Evolutionary conservation across 2,329 filamentous ascomycete genomes (phyloP).

Genomic region (Pseudodiploospora longispora): DNA sequence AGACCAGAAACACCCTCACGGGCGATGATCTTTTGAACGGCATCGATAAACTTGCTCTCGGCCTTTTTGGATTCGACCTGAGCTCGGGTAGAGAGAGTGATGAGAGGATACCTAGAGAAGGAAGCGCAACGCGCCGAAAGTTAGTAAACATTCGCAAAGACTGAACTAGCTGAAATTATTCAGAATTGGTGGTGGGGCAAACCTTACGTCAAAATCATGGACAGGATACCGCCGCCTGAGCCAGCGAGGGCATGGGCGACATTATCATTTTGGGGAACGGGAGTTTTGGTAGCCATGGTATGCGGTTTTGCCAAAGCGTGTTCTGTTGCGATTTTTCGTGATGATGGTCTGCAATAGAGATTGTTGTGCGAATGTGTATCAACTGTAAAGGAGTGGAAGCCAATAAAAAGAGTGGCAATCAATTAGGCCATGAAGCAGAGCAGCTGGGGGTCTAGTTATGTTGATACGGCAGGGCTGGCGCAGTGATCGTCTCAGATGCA

Average conservation of each 20-base stretch:
- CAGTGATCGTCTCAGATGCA: slow-evolving; percentile 1
- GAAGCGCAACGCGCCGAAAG: not conserved
- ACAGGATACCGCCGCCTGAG: slow-evolving; percentile 85
- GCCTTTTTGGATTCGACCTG: slow-evolving; percentile 96
- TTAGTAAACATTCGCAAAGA: not conserved
- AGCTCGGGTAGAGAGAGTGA: slow-evolving; percentile 92
- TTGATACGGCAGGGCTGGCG: too few relatives aligned
- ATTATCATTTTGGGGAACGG: slow-evolving; percentile 85
- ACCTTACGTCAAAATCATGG: slow-evolving; percentile 84
- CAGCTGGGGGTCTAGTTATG: too few relatives aligned
- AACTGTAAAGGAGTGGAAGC: too few relatives aligned
- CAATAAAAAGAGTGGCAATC: too few relatives aligned
- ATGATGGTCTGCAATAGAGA: too few relatives aligned
- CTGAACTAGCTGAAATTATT: not conserved
- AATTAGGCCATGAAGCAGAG: too few relatives aligned
- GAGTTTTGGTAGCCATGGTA: slow-evolving; percentile 44
- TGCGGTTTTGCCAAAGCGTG: not conserved
- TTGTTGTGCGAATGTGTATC: too few relatives aligned
- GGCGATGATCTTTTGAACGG: slow-evolving; percentile 78
- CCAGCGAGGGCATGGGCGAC: slow-evolving; percentile 91
- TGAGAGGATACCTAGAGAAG: slow-evolving; percentile 71
- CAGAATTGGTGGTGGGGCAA: not conserved
- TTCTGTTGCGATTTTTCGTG: too few relatives aligned
- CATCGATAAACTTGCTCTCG: slow-evolving; percentile 73
- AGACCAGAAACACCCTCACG: slow-evolving; percentile 84